A percentile compares a stretch with the other conserved stretches of the same genome.
Conservation (phyloP, 2,329 filamentous ascomycete genomes). For the Coniochaeta ligniaria region DNA sequence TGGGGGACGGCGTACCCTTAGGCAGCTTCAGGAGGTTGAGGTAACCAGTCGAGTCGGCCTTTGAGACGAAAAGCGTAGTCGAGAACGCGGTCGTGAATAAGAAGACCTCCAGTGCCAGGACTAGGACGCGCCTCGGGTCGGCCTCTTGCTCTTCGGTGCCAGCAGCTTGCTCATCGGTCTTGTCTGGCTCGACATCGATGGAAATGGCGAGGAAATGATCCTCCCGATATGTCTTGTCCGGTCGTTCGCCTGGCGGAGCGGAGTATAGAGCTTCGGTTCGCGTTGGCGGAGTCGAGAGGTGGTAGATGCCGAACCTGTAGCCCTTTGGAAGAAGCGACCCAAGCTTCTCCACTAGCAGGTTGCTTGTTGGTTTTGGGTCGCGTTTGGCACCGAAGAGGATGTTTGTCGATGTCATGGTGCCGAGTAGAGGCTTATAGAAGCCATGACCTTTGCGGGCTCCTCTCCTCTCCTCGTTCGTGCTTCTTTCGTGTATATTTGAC, state of each 20-base stretch:
- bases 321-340: conserved; percentile 46
- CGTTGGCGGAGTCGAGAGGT: conserved; percentile 79
- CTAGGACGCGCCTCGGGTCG: conserved; percentile 47
- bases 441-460: background rate
- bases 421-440: background rate
- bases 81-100: conserved; percentile 76
- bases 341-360: conserved; percentile 29
- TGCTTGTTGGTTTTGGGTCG: conserved; percentile 2
- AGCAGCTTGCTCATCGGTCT: background rate
- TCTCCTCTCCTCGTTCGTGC: background rate
- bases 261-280: conserved; percentile 71
- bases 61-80: conserved; percentile 89
- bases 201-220: conserved; percentile 64
- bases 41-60: conserved; percentile 93
- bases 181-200: conserved; percentile 23
- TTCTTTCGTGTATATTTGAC: no score
- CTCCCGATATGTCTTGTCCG: conserved; percentile 78
- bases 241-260: conserved; percentile 61
- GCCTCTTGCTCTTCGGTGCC: conserved; percentile 13
- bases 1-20: conserved; percentile 59
- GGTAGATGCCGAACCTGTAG: conserved; percentile 63
- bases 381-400: background rate
- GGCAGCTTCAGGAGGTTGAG: conserved; percentile 60
- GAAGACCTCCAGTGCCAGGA: conserved; percentile 80
- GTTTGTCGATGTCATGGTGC: background rate